A percentile compares a stretch with the other conserved stretches of the same genome.
Conservation (phyloP, 2,329 filamentous ascomycete species). For the Bipolaris cookei region DNA sequence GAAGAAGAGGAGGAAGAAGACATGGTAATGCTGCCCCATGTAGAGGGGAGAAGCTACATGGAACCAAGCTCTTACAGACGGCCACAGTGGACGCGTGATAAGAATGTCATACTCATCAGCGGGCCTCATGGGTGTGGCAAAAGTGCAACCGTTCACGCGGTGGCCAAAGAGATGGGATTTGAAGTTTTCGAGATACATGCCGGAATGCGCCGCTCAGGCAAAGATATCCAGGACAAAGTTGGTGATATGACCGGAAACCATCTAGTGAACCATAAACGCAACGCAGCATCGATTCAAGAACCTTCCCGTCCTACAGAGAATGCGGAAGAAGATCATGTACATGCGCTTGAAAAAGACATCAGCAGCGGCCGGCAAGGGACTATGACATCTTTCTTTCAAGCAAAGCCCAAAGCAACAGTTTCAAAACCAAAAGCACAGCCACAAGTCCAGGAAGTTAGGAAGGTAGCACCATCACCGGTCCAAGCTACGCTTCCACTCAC, state of each 20-base stretch:
- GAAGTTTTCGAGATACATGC: conserved; percentile 96
- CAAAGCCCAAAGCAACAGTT: conserved; percentile 33
- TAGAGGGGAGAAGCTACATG: conserved; percentile 64
- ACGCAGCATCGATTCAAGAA: conserved; percentile 35
- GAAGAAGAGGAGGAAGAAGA: conserved; percentile 45
- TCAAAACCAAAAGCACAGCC: conserved; percentile 26
- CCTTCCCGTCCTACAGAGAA: conserved; percentile 24
- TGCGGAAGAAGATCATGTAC: conserved; percentile 47
- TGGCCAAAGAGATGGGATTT: conserved; percentile 88
- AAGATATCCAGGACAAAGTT: conserved; percentile 87
- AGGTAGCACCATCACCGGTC: conserved; percentile 19
- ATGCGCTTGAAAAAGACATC: conserved; percentile 62
- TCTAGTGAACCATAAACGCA: conserved; percentile 67
- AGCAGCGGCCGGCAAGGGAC: conserved; percentile 76
- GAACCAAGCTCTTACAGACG: conserved; percentile 43
- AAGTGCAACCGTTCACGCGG: conserved; percentile 88
- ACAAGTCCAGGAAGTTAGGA: conserved; percentile 21
- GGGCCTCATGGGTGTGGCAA: conserved; percentile 92
- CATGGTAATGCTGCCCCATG: conserved; percentile 71
- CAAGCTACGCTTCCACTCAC: conserved; percentile 33
- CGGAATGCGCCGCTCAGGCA: conserved; percentile 80
- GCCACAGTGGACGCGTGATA: conserved; percentile 49
- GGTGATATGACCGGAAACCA: conserved; percentile 98
- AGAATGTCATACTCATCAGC: conserved; percentile 85
- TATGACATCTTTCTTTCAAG: conserved; percentile 81